These are phyloP conservation scores for Calendula officinalis DNA, from an alignment of 129 eudicot species.

Conservation along the genomic window DNA sequence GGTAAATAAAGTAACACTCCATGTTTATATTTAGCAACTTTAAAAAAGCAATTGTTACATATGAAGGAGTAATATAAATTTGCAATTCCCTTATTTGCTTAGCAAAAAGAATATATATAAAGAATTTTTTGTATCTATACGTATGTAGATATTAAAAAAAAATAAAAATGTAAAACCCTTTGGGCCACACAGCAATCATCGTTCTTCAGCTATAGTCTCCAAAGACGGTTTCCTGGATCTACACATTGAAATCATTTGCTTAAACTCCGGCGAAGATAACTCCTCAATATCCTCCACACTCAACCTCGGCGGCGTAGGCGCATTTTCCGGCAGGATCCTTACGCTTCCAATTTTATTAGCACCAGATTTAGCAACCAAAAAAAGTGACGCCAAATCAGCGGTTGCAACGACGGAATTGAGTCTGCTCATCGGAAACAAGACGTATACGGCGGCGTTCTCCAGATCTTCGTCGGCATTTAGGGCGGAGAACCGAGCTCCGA, in stretches of 20 bases:
- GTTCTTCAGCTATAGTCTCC: constrained; percentile 92
- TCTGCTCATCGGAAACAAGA: constrained; percentile 65
- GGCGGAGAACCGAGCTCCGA: constrained; percentile 63
- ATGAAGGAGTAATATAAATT: constrained; percentile 32
- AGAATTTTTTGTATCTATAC: constrained; percentile 12
- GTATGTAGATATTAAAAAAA: background rate
- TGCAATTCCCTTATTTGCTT: constrained; percentile 24
- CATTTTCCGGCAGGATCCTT: constrained; percentile 50
- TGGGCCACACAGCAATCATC: constrained; percentile 40
- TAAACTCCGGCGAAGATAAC: constrained; percentile 49
- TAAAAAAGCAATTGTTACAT: constrained; percentile 38
- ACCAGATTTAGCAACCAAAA: constrained; percentile 49
- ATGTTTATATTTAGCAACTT: constrained; percentile 33
- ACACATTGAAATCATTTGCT: constrained; percentile 66
- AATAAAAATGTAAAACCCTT: constrained; percentile 16
- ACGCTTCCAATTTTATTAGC: constrained; percentile 33
- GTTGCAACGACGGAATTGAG: constrained; percentile 49
- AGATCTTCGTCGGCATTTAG: constrained; percentile 81
- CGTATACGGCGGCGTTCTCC: constrained; percentile 52
- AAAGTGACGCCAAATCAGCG: constrained; percentile 61
- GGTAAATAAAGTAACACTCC: constrained; percentile 27
- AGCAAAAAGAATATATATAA: constrained; percentile 32
- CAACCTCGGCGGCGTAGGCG: constrained; percentile 42
- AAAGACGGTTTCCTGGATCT: constrained; percentile 91
- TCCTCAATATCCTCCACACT: constrained; percentile 40